Base-by-base conservation (phyloP, 2,329 filamentous ascomycete species). In the Fusarium gaditjirri region DNA sequence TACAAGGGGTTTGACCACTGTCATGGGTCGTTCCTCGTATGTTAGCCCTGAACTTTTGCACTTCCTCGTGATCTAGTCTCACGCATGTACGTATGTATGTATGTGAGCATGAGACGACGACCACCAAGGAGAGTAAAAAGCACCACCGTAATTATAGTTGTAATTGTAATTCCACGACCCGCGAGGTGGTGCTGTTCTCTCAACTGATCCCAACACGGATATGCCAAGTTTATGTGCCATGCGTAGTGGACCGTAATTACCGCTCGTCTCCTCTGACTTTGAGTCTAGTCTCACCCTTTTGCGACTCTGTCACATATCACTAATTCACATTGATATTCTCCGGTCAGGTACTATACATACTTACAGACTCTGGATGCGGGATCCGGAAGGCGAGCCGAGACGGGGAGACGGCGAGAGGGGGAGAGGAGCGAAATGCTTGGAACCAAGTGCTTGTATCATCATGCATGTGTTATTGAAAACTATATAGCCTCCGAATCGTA, bases 271-370 rank as follows among this genome's bases (percentile, higher is more conserved):
- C 19, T 21, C 23, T 21, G 23, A 25, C 17, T 44, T 27, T 44
- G 12, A 27, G 42, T 27, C 27, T 31, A 31, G 21, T 31, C 27
- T 31, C 27, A 23, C 21, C 27, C 27, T 49, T 31, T 49, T 49
- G 29, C 46, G 29, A 33, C 17, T 44, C 27, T 42, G 59, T 71
- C 70, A 69, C n/a, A 72, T 71, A 68, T 72, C 54, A 54, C 50
- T 11, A 54, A 36, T 29, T 14, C 23, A 39, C 25, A 27, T 35
- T n/a, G 11, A 59, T 36, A 61, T 42, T 66, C 61, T 60, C 49
- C 62, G 52, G 36, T 16, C 11, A 47, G 43, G 42, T 42, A 42
- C 23, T 27, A 25, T 44, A 25, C 25, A 29, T 46, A 47, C 16
- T 7, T 31, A n/a, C 21, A 33, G 19, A 23, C 11, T 41, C 27